These are phyloP conservation scores for Backusella westeae DNA, from an alignment of 192 early-diverging fungal genomes.

Conservation along the genomic window DNA sequence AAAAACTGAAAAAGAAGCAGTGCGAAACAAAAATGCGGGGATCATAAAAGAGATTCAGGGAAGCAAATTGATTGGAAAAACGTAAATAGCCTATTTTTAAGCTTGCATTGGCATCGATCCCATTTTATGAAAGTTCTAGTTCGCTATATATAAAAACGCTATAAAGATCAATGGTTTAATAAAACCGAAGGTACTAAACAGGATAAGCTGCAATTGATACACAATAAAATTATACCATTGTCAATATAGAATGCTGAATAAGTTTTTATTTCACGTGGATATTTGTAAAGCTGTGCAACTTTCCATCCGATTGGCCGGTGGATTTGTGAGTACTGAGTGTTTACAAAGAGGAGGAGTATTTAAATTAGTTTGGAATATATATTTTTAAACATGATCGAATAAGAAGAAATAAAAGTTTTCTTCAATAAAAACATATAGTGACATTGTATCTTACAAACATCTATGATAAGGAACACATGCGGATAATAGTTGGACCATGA, in stretches of 20 bases:
- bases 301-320: background rate
- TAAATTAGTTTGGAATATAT: background rate
- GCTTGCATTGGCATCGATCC: background rate
- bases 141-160: background rate
- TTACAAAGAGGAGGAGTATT: background rate
- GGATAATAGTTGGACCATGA: background rate
- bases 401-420: background rate
- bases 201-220: background rate
- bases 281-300: conserved; percentile 2
- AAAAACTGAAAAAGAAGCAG: background rate
- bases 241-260: background rate
- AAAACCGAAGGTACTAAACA: background rate
- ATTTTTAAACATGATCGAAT: background rate
- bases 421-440: background rate
- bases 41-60: background rate
- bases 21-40: background rate
- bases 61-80: background rate
- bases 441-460: background rate
- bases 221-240: background rate
- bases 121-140: background rate
- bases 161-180: background rate
- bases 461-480: background rate
- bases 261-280: conserved; percentile 5
- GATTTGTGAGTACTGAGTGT: background rate
- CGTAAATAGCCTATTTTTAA: background rate